Percentiles rank a stretch among this genome's conserved stretches.
Conservation (phyloP, 345 rosid species). For the Streptanthus diversifolius region DNA sequence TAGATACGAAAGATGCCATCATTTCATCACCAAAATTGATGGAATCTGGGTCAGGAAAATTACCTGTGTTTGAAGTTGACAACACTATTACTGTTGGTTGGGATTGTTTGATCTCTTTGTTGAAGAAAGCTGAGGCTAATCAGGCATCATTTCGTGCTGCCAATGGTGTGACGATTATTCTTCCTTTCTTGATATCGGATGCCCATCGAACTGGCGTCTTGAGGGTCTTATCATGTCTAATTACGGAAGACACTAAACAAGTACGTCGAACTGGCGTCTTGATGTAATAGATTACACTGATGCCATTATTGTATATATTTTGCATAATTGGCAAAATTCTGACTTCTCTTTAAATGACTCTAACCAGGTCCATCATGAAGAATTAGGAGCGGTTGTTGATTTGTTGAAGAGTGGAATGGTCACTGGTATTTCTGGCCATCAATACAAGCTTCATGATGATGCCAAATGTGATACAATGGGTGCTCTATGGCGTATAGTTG, state of each 20-base stretch:
- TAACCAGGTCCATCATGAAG: conserved; percentile 85
- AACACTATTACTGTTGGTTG: conserved; percentile 75
- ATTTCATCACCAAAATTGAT: conserved; percentile 87
- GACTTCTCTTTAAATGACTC: conserved; percentile 12
- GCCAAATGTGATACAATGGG: conserved; percentile 99
- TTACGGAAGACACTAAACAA: conserved; percentile 84
- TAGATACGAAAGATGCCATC: conserved; percentile 76
- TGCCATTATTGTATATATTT: conserved; percentile 9
- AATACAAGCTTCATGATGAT: conserved; percentile 80
- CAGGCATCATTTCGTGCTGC: conserved; percentile 88
- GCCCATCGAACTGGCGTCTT: conserved; percentile 91
- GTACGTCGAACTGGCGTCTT: conserved; percentile 35
- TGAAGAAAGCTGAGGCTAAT: conserved; percentile 91
- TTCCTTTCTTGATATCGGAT: conserved; percentile 79
- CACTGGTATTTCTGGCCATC: conserved; percentile 80
- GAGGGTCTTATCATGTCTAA: conserved; percentile 85
- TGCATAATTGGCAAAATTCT: neutral
- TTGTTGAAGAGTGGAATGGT: conserved; percentile 98
- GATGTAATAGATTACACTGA: neutral
- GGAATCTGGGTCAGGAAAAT: conserved; percentile 77
- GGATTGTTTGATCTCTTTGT: conserved; percentile 90
- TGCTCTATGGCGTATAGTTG: conserved; percentile 90
- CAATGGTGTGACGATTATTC: conserved; percentile 77
- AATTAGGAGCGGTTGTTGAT: conserved; percentile 83
- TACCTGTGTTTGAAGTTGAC: conserved; percentile 84